These are phyloP conservation scores for Petrea volubilis DNA, from an alignment of 257 asterid genomes.

Conservation along the genomic window DNA sequence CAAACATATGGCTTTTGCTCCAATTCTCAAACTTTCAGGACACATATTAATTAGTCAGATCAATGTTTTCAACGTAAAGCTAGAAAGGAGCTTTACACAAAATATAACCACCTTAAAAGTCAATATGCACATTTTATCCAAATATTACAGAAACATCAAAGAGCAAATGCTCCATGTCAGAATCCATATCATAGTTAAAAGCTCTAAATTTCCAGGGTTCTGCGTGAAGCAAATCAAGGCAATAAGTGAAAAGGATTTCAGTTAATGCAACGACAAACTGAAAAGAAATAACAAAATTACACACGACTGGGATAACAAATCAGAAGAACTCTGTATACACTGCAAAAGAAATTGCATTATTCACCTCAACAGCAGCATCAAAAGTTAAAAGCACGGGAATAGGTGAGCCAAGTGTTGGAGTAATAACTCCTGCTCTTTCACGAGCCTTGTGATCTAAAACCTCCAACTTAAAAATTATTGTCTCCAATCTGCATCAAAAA, in stretches of 20 bases:
- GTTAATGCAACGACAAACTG: background rate
- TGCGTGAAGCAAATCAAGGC: background rate
- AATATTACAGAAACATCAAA: too few species aligned
- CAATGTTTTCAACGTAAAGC: too few species aligned
- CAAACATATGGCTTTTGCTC: too few species aligned
- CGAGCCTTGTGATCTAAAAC: conserved; percentile 96
- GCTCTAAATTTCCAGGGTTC: background rate
- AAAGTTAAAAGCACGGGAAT: conserved; percentile 85
- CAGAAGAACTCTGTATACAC: conserved; percentile 17
- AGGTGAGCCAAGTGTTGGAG: conserved; percentile 83
- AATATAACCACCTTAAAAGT: too few species aligned
- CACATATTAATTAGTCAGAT: too few species aligned
- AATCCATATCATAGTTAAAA: too few species aligned
- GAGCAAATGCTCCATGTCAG: too few species aligned
- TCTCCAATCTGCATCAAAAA: conserved; percentile 71
- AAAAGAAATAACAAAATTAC: background rate
- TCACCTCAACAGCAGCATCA: conserved; percentile 98
- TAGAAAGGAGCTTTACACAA: too few species aligned
- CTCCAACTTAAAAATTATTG: conserved; percentile 80
- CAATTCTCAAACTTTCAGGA: too few species aligned
- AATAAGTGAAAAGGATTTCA: background rate
- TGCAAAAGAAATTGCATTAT: conserved; percentile 19
- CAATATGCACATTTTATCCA: too few species aligned
- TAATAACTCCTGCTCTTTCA: conserved; percentile 93
- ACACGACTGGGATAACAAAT: background rate